Percentiles rank a stretch among this genome's conserved stretches.
Evolutionary conservation across 208 protist species (phyloP).

Genomic region (Crithidia expoeki): DNA sequence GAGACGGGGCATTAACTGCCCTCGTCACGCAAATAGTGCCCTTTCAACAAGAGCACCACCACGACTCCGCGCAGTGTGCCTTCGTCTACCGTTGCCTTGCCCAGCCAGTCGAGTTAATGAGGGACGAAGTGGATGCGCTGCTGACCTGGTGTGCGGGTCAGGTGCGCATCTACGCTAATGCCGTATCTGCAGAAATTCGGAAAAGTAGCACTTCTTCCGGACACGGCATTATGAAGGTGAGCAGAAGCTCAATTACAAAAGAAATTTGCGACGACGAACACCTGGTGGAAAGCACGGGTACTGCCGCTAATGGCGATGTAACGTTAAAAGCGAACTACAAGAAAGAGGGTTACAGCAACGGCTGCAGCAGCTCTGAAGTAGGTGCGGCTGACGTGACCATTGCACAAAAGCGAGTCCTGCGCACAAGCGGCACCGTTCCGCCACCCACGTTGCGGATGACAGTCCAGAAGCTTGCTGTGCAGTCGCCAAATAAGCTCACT

Average conservation of each 20-base stretch:
- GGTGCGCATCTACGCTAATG: constrained; percentile 3
- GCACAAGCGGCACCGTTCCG: neutral
- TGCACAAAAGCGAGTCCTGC: neutral
- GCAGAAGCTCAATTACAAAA: too few species aligned
- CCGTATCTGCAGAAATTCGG: neutral
- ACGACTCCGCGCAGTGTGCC: neutral
- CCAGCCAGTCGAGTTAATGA: constrained; percentile 24
- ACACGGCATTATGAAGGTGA: too few species aligned
- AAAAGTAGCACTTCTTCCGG: neutral
- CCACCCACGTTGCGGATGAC: constrained; percentile 8
- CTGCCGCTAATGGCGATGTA: too few species aligned
- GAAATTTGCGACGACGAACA: too few species aligned
- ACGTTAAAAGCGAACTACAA: too few species aligned
- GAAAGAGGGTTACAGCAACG: neutral
- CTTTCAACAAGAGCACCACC: neutral
- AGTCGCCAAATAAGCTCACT: neutral
- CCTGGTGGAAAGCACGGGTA: too few species aligned
- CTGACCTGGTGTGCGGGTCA: constrained; percentile 39
- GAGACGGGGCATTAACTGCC: too few species aligned
- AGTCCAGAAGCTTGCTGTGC: neutral
- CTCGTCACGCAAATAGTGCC: too few species aligned
- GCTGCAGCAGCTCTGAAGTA: neutral
- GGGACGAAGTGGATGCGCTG: constrained; percentile 37
- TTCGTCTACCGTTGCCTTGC: constrained; percentile 1
- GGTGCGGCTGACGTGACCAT: neutral